phyloP scores from a whole-genome alignment of 2,329 filamentous ascomycete species.

The Fusarium ramigenum region DNA sequence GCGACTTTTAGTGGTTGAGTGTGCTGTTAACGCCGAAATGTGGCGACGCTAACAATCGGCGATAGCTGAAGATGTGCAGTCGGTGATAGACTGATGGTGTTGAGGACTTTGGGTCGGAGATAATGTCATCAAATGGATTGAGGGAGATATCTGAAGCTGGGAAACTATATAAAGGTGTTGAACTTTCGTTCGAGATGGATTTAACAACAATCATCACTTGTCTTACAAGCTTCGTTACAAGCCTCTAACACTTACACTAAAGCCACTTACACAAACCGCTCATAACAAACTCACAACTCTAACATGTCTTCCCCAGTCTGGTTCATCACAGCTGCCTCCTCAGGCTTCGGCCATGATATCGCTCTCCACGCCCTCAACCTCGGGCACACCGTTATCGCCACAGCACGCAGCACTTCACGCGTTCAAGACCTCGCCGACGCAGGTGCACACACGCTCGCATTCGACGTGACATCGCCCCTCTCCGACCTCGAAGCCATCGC shows the following conservation, averaged over 20 bases:
- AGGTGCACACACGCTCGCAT: constrained; percentile 54
- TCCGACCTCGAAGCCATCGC: constrained; percentile 49
- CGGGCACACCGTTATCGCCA: constrained; percentile 62
- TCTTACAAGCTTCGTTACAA: not conserved
- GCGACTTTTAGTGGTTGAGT: not conserved
- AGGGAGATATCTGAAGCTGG: accelerated
- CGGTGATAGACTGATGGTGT: constrained; percentile 1
- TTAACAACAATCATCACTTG: not conserved
- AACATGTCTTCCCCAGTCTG: constrained; percentile 51
- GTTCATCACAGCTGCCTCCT: constrained; percentile 63
- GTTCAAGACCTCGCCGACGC: constrained; percentile 53
- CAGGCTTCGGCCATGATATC: constrained; percentile 60
- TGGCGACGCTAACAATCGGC: constrained; percentile 18
- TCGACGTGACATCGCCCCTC: constrained; percentile 58
- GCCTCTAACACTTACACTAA: accelerated
- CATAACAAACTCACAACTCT: not conserved
- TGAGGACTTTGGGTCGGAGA: not conserved
- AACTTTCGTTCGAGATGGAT: accelerated
- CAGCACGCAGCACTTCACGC: constrained; percentile 53
- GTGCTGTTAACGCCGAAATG: constrained; percentile 16
- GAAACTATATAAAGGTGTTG: not conserved
- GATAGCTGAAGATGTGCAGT: constrained; percentile 6
- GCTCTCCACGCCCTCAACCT: constrained; percentile 54
- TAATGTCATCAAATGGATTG: not conserved
- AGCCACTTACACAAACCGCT: not conserved